A percentile compares a stretch with the other conserved stretches of the same genome.
phyloP scores from a whole-genome alignment of 208 protist species.

The Leishmania tarentolae region DNA sequence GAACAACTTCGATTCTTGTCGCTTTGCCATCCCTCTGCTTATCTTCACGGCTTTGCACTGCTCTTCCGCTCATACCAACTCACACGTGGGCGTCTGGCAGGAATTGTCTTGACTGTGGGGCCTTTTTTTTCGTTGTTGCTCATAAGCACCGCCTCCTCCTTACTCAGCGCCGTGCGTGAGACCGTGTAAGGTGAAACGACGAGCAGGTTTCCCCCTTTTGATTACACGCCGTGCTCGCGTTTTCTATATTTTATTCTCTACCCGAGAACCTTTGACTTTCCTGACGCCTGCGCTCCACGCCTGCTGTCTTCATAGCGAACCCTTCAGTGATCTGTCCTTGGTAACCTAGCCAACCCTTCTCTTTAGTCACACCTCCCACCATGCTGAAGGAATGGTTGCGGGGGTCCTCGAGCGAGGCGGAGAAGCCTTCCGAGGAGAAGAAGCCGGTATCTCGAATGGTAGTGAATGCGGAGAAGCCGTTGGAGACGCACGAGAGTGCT shows the following conservation, averaged over 20 bases:
- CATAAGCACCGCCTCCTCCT: too few species aligned
- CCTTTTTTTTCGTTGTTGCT: background rate
- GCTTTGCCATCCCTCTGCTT: background rate
- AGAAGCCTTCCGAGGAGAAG: constrained; percentile 42
- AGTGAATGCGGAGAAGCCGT: constrained; percentile 76
- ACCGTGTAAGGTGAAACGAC: background rate
- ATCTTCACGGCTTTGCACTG: background rate
- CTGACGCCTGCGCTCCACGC: background rate
- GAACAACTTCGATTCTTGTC: background rate
- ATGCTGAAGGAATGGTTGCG: constrained; percentile 90
- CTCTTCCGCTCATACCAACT: background rate
- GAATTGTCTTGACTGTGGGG: background rate
- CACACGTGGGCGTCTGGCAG: background rate
- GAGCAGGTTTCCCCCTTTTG: background rate
- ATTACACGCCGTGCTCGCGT: too few species aligned
- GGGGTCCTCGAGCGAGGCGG: constrained; percentile 37
- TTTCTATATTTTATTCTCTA: too few species aligned
- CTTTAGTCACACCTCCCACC: background rate
- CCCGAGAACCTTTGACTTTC: background rate
- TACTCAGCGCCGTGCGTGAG: background rate
- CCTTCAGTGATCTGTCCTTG: background rate
- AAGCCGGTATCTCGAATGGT: constrained; percentile 66
- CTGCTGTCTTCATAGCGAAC: background rate
- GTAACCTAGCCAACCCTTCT: background rate
- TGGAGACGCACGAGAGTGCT: constrained; percentile 54